Evolutionary conservation across 805 yeast species (phyloP).

Genomic region (Clavispora carvajalis): DNA sequence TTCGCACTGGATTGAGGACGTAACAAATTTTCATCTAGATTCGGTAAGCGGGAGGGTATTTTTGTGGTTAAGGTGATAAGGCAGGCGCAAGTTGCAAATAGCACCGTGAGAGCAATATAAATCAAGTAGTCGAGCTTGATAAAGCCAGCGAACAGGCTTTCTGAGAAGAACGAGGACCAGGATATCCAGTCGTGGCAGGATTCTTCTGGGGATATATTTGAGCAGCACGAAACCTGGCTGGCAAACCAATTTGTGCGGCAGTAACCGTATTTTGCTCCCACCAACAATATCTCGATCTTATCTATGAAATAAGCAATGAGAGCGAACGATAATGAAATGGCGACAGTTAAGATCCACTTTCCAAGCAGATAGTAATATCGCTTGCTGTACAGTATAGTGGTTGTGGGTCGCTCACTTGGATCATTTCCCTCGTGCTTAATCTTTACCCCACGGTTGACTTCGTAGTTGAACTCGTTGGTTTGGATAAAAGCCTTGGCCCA

Average conservation of each 20-base stretch:
- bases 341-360: slow-evolving; percentile 46
- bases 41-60: slow-evolving; percentile 25
- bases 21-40: slow-evolving; percentile 1
- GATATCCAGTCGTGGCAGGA: slow-evolving; percentile 39
- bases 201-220: slow-evolving; percentile 2
- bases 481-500: slow-evolving; percentile 49
- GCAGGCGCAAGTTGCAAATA: slow-evolving; percentile 42
- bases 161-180: slow-evolving; percentile 35
- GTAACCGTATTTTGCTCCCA: slow-evolving; percentile 49
- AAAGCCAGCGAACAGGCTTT: slow-evolving; percentile 2
- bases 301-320: slow-evolving; percentile 47
- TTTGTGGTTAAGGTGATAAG: slow-evolving; percentile 43
- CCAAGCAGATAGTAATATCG: slow-evolving; percentile 33
- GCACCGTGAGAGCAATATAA: slow-evolving; percentile 32
- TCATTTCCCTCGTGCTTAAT: slow-evolving; percentile 18
- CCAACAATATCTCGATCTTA: slow-evolving; percentile 40
- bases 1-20: no score
- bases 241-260: slow-evolving; percentile 42
- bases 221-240: slow-evolving; percentile 41
- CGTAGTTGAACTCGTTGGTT: slow-evolving; percentile 38
- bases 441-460: slow-evolving; percentile 13
- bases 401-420: slow-evolving; percentile 1
- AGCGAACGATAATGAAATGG: slow-evolving; percentile 43
- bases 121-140: slow-evolving; percentile 29
- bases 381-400: slow-evolving; percentile 18